Percentiles rank a stretch among this genome's conserved stretches.
Conservation (phyloP, 2,329 filamentous ascomycete genomes). For the Alternaria ethzedia region DNA sequence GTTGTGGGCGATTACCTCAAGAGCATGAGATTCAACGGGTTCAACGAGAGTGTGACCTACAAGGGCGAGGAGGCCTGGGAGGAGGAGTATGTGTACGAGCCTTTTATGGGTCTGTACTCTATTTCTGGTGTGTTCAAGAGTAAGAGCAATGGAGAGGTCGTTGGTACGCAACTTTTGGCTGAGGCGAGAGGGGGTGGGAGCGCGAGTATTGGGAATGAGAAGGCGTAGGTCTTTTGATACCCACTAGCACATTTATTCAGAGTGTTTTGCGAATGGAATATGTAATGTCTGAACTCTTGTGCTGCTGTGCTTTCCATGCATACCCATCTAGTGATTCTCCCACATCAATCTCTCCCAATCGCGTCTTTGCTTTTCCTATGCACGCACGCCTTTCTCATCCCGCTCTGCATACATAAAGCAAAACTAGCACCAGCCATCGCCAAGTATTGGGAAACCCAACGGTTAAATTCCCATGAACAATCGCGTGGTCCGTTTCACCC, state of each 20-base stretch:
- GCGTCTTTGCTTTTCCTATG: neutral
- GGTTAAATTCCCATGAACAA: neutral
- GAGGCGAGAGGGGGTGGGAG: slow-evolving; percentile 61
- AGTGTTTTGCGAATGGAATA: neutral
- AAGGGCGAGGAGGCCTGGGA: slow-evolving; percentile 58
- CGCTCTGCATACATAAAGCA: neutral
- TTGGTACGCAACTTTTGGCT: slow-evolving; percentile 60
- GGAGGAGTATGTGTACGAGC: slow-evolving; percentile 61
- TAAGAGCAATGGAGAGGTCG: slow-evolving; percentile 56
- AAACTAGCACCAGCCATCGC: neutral
- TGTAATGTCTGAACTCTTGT: neutral
- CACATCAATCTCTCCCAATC: neutral
- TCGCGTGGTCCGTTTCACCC: neutral
- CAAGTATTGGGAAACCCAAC: neutral
- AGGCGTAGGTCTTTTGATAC: slow-evolving; percentile 5
- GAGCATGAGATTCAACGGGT: slow-evolving; percentile 64
- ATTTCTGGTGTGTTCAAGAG: slow-evolving; percentile 57
- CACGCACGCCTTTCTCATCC: neutral
- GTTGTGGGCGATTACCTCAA: slow-evolving; percentile 58
- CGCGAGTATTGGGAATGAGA: slow-evolving; percentile 54
- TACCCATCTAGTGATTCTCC: neutral
- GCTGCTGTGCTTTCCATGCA: neutral
- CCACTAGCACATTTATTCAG: neutral
- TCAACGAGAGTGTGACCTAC: slow-evolving; percentile 47
- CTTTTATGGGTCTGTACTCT: slow-evolving; percentile 56